A percentile compares a stretch with the other conserved stretches of the same genome.
phyloP scores from a whole-genome alignment of 2,329 filamentous ascomycete species.

The Sarocladiaceae sp. region DNA sequence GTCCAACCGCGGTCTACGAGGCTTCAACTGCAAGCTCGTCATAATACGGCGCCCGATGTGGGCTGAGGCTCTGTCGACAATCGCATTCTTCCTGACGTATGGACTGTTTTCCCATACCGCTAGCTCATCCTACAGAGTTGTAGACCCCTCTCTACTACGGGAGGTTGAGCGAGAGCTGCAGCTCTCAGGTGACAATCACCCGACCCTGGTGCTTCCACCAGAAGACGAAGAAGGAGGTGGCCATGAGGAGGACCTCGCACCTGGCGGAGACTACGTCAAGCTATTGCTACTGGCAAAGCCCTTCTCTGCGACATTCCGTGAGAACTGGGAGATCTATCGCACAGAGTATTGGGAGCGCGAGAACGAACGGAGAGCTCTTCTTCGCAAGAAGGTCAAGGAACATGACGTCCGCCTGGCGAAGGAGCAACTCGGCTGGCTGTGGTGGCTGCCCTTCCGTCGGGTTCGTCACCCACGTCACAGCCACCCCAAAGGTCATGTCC shows the following conservation, averaged over 20 bases:
- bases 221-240: constrained; percentile 57
- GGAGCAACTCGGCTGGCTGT: constrained; percentile 69
- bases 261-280: constrained; percentile 88
- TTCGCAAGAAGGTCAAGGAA: constrained; percentile 66
- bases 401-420: constrained; percentile 65
- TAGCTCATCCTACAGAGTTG: constrained; percentile 69
- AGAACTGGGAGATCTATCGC: constrained; percentile 95
- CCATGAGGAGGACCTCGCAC: constrained; percentile 84
- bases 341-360: constrained; percentile 96
- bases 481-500: not conserved
- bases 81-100: constrained; percentile 75
- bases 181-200: constrained; percentile 36
- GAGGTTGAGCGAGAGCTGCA: constrained; percentile 58
- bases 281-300: constrained; percentile 88
- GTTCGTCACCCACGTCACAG: constrained; percentile 24
- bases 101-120: constrained; percentile 64
- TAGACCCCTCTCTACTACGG: constrained; percentile 60
- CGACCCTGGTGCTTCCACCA: constrained; percentile 37
- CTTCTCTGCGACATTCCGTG: constrained; percentile 89
- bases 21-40: constrained; percentile 95
- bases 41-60: constrained; percentile 80
- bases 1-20: constrained; percentile 83
- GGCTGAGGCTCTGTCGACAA: constrained; percentile 68
- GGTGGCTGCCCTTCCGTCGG: constrained; percentile 74
- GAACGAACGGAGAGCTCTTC: constrained; percentile 76